Evolutionary conservation across 139 green algal genomes (phyloP).

Genomic region (Micromonas commoda): DNA sequence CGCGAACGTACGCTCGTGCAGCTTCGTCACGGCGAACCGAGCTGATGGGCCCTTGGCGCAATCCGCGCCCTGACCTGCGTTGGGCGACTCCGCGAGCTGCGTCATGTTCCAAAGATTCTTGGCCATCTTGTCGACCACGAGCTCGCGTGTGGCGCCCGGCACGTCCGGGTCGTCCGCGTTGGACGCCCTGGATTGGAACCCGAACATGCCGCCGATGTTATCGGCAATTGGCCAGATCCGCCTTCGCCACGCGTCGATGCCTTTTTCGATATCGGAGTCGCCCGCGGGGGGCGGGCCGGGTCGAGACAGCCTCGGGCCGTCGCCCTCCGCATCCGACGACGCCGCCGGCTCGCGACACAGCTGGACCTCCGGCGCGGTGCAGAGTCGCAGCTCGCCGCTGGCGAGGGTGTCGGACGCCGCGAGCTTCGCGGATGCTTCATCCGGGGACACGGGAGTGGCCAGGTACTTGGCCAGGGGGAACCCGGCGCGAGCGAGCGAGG

Average conservation of each 20-base stretch:
- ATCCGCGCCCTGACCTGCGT: neutral
- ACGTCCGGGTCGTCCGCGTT: neutral
- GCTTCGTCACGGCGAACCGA: no score
- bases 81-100: neutral
- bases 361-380: no score
- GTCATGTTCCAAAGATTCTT: constrained; percentile 2
- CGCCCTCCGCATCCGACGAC: no score
- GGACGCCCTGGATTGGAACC: constrained; percentile 13
- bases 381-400: no score
- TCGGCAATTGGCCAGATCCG: neutral
- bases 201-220: neutral
- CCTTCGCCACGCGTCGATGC: neutral
- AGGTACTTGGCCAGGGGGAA: neutral
- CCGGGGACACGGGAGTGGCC: no score
- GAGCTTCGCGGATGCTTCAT: no score
- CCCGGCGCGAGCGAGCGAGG: neutral
- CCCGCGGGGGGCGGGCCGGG: neutral
- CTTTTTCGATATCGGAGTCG: neutral
- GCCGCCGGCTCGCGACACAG: no score
- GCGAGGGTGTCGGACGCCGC: no score
- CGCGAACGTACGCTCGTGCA: neutral
- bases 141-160: neutral
- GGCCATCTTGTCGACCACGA: neutral
- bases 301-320: neutral
- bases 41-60: neutral